A percentile compares a stretch with the other conserved stretches of the same genome.
phyloP scores from a whole-genome alignment of 768 basidiomycete genomes.

The Sporobolomyces pararoseus region DNA sequence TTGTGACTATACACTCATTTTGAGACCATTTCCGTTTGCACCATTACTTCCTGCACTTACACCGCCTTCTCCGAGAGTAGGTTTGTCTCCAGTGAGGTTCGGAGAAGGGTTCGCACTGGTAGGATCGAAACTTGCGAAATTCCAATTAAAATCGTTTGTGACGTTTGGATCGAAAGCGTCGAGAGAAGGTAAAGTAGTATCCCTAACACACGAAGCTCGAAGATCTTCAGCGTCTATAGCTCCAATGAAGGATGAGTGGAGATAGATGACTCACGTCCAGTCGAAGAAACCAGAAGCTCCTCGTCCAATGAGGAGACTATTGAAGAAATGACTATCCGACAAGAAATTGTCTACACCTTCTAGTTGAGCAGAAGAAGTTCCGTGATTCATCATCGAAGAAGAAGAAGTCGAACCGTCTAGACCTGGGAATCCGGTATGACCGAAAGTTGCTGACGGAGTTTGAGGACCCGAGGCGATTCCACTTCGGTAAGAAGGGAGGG shows the following conservation, averaged over 20 bases:
- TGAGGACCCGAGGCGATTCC: slow-evolving; percentile 8
- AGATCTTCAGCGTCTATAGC: not conserved
- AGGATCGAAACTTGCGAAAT: slow-evolving; percentile 6
- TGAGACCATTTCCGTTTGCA: not conserved
- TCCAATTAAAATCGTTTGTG: slow-evolving; percentile 10
- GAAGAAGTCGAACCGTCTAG: slow-evolving; percentile 5
- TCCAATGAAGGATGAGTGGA: not conserved
- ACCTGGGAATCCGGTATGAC: slow-evolving; percentile 6
- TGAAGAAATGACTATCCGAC: slow-evolving; percentile 30
- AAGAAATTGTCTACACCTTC: slow-evolving; percentile 30
- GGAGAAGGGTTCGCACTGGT: not conserved
- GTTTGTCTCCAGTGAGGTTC: slow-evolving; percentile 2
- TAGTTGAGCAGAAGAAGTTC: not conserved
- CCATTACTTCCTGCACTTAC: no score
- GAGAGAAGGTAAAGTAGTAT: slow-evolving; percentile 6
- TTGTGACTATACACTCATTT: slow-evolving; percentile 10
- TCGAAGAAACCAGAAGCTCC: slow-evolving; percentile 33
- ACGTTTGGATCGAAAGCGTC: slow-evolving; percentile 16
- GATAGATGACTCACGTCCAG: slow-evolving; percentile 8
- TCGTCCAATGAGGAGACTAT: slow-evolving; percentile 13
- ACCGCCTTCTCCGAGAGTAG: no score
- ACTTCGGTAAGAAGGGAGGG: slow-evolving; percentile 5
- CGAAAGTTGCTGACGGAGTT: slow-evolving; percentile 12
- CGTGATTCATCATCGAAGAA: not conserved
- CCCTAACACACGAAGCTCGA: not conserved